Evolutionary conservation across 768 basidiomycete genomes (phyloP), one percentile per base, ranked within the genome.

Genomic region (Inosperma sp.): DNA sequence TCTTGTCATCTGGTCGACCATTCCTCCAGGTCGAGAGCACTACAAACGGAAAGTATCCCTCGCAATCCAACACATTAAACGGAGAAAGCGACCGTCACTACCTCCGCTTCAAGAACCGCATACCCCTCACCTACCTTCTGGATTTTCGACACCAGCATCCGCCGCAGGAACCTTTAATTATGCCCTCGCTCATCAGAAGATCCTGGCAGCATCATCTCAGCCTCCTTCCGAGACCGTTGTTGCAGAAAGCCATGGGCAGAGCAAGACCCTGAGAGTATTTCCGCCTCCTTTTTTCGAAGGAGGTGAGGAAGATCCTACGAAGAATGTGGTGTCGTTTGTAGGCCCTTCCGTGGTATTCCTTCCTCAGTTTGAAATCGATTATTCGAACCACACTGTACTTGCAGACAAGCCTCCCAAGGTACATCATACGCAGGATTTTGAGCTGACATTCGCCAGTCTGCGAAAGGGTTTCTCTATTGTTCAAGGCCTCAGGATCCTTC

Each of bases 401-500:
- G 56, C 29, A 33, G 59, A 66, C 30, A 55, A 50, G 21, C 37
- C 55, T 16, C 49, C 59, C 29, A 74, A 68, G 50, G 64, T 65
- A 7, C 66, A 74, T 46, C 69, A 65, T 2, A 72, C 72, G 7
- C 77, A 79, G 58, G 77, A 82, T 17, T 88, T 90, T 50, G 77
- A 82, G 44, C 67, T 88, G 42, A 70, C 78, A 7, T 93, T 80
- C 52, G 45, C 88, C 31, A 77, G 86, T 1, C 63, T 77, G 16
- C 70, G 66, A 40, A 72, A 68, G 5, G 90, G 90, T 0, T 86
- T 86, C 61, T 67, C 72, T 21, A 71, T 71, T 3, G 74, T 84
- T 14, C 88, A 89, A 14, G 88, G 89, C 1, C 62, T 92, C 51
- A 77, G 88, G n/a, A 70, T 88, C 23, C 57, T 92, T 22, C 67